Percentiles rank a stretch among this genome's conserved stretches.
These are phyloP conservation scores for Colletotrichum nymphaeae DNA, from an alignment of 2,329 filamentous ascomycete species.

Conservation along the genomic window DNA sequence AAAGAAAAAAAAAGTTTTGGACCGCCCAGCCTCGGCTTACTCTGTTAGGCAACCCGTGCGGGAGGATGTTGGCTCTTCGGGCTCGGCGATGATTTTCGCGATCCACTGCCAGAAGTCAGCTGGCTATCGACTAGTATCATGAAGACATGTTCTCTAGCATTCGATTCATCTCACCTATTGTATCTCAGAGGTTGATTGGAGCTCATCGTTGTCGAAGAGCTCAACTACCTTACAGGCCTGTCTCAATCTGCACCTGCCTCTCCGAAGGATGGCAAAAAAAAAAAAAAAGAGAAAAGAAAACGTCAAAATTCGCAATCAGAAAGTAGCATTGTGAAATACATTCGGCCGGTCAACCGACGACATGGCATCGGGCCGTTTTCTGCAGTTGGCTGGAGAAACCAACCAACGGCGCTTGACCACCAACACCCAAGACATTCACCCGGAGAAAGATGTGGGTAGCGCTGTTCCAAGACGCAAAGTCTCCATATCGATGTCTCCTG, in stretches of 20 bases:
- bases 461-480: slow-evolving; percentile 3
- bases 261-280: too few species aligned
- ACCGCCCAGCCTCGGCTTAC: slow-evolving; percentile 30
- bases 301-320: neutral
- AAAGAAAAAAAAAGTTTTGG: neutral
- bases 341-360: neutral
- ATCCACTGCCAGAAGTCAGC: neutral
- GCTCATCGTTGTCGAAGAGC: neutral
- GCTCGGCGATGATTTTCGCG: slow-evolving; percentile 22
- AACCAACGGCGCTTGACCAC: neutral
- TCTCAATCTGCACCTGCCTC: too few species aligned
- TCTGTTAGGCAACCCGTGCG: slow-evolving; percentile 29
- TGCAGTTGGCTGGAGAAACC: neutral
- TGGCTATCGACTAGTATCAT: slow-evolving; percentile 1
- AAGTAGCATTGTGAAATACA: neutral
- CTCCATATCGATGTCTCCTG: neutral
- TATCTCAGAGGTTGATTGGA: too few species aligned
- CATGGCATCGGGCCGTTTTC: slow-evolving; percentile 2
- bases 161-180: too few species aligned
- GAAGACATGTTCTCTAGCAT: neutral
- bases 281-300: too few species aligned
- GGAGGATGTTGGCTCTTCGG: neutral
- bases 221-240: neutral
- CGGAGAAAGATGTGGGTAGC: slow-evolving; percentile 9
- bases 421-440: slow-evolving; percentile 9